Conservation (phyloP, 2,329 filamentous ascomycete genomes). For the Sporothrix euskadiensis region DNA sequence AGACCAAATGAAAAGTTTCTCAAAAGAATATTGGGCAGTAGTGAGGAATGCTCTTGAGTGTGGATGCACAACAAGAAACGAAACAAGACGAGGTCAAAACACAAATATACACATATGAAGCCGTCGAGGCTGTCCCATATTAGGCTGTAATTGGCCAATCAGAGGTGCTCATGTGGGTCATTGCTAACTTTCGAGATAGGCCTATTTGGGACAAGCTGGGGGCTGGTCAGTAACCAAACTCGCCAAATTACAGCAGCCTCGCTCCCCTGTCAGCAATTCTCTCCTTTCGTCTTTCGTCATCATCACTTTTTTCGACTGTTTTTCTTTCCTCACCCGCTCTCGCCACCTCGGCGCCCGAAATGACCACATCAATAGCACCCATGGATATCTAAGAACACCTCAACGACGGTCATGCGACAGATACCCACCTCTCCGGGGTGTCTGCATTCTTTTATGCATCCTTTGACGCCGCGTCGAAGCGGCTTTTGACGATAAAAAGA, state of each 20-base stretch:
- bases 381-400: neutral
- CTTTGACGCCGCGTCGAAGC: slow-evolving; percentile 4
- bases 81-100: slow-evolving; percentile 9
- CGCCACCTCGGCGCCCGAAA: slow-evolving; percentile 1
- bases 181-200: neutral
- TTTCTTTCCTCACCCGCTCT: neutral
- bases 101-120: slow-evolving; percentile 15
- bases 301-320: neutral
- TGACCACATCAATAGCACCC: neutral
- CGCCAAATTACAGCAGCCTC: slow-evolving; percentile 14
- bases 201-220: neutral
- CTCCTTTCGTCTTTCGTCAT: slow-evolving; percentile 10
- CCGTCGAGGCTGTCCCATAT: neutral
- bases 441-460: slow-evolving; percentile 20
- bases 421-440: neutral
- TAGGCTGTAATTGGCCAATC: slow-evolving; percentile 2
- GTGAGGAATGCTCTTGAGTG: neutral
- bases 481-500: neutral
- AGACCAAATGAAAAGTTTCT: neutral
- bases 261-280: slow-evolving; percentile 20
- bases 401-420: slow-evolving; percentile 21
- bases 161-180: slow-evolving; percentile 10
- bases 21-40: slow-evolving; percentile 3
- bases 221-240: neutral
- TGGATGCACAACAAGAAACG: neutral